Evolutionary conservation across 192 early-diverging fungal genomes (phyloP), one percentile per base, ranked within the genome.

Genomic region (Coemansia sp.): DNA sequence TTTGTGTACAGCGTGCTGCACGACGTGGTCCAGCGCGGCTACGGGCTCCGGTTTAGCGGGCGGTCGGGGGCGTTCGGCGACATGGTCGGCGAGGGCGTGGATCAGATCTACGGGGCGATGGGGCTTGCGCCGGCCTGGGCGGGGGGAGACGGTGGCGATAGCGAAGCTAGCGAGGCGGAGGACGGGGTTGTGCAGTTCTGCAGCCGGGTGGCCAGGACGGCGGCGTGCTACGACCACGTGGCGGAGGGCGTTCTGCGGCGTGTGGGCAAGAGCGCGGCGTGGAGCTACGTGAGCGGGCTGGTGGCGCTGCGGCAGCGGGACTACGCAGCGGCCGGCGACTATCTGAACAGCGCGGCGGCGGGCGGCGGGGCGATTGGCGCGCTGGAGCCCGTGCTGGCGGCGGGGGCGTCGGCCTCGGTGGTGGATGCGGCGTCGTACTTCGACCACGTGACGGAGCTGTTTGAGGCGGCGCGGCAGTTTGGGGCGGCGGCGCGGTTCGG

Each of bases 1-100:
- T 66, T 78, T 43, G 34, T 57, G 0, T 78, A 78, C 64, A 78
- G 68, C 51, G 22, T 71, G 36, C 14, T 71, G 31, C 75, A 78
- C 51, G 64, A 62, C 21, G 35, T 66, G 7, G 14, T 71, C 26
- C 36, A 32, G 10, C 63, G 64, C 43, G n/a, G 35, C 37, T 68
- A 45, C 14, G 10, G 30, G 3, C 22, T 78, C 42, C 56, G 60
- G 8, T 63, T 78, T 18, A 29, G 27, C 2, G 75, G 60, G 2
- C 45, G 45, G 17, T 39, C 68, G 15, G 68, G 64, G 22, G 37
- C 25, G 23, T 78, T 78, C 53, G 58, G 56, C 4, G 68, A 66
- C n/a, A 71, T 78, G 75, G 30, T 78, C 1, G 13, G 42, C 0
- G 75, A 78, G 18, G 75, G 68, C 25, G 60, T 71, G 19, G 13